A percentile compares a stretch with the other conserved stretches of the same genome.
Evolutionary conservation across 2,329 filamentous ascomycete genomes (phyloP).

Genomic region (Cryphonectria carpinicola): DNA sequence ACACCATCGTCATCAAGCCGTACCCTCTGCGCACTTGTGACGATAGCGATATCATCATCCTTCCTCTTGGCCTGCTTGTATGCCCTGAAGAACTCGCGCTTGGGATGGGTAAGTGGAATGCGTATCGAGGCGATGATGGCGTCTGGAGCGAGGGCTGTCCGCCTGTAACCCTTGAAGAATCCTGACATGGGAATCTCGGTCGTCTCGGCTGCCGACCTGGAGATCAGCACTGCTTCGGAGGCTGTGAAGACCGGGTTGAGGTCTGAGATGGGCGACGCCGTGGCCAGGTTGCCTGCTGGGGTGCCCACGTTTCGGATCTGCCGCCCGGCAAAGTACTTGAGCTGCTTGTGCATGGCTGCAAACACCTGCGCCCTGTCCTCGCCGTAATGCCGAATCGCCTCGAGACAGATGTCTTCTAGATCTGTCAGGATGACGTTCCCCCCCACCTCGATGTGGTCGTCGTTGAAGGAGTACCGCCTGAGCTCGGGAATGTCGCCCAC

Average conservation of each 20-base stretch:
- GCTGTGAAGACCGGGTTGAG: constrained; percentile 93
- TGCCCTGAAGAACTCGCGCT: constrained; percentile 81
- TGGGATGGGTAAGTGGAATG: constrained; percentile 76
- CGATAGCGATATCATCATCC: constrained; percentile 97
- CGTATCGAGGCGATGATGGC: constrained; percentile 84
- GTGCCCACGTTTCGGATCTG: constrained; percentile 99
- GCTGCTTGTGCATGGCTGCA: constrained; percentile 87
- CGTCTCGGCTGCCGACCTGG: constrained; percentile 73
- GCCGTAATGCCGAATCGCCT: constrained; percentile 82
- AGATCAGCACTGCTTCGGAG: constrained; percentile 78
- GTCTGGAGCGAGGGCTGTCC: constrained; percentile 78
- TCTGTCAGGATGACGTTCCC: constrained; percentile 93
- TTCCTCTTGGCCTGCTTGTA: constrained; percentile 98
- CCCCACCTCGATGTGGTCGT: constrained; percentile 86
- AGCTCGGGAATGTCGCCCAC: constrained; percentile 93
- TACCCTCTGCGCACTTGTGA: constrained; percentile 83
- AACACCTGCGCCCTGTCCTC: constrained; percentile 75
- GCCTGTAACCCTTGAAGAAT: constrained; percentile 92
- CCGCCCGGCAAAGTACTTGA: constrained; percentile 90
- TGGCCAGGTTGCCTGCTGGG: constrained; percentile 90
- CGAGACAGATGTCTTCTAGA: constrained; percentile 79
- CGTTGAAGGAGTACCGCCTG: constrained; percentile 76
- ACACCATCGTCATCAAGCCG: constrained; percentile 69
- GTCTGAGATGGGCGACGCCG: constrained; percentile 94
- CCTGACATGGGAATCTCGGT: constrained; percentile 87